Conservation (phyloP, 1,139 yeast genomes). For the Kodamaea plutei region DNA sequence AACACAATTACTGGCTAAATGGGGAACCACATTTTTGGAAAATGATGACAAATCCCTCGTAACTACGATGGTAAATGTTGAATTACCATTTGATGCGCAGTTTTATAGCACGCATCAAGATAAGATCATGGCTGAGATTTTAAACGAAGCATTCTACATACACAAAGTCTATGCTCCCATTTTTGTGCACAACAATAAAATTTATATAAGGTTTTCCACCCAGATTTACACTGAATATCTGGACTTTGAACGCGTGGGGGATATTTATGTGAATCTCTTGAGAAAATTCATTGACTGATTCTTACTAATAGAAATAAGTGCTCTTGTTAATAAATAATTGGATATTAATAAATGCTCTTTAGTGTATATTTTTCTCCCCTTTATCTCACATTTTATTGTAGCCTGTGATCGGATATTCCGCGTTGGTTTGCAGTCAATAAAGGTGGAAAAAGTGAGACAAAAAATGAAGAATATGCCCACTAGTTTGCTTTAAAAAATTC, state of each 20-base stretch:
- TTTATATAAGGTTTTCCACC: slow-evolving; percentile 53
- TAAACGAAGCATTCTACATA: slow-evolving; percentile 5
- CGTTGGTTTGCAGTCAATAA: too few species aligned
- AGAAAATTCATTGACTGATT: too few species aligned
- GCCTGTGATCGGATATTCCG: too few species aligned
- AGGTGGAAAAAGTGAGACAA: neutral
- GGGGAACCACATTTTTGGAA: slow-evolving; percentile 33
- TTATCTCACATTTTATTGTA: too few species aligned
- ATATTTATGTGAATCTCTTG: too few species aligned
- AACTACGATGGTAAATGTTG: slow-evolving; percentile 47
- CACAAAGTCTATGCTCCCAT: slow-evolving; percentile 46
- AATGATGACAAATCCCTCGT: slow-evolving; percentile 24
- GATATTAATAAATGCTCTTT: too few species aligned
- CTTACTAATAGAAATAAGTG: too few species aligned
- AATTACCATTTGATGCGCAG: slow-evolving; percentile 29
- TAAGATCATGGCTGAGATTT: slow-evolving; percentile 7
- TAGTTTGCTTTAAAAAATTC: too few species aligned
- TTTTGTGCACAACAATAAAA: slow-evolving; percentile 34
- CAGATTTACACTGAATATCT: slow-evolving; percentile 55
- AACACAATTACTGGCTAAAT: slow-evolving; percentile 30
- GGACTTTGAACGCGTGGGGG: too few species aligned
- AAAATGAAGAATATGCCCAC: too few species aligned
- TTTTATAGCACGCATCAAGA: slow-evolving; percentile 7
- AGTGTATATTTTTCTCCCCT: too few species aligned
- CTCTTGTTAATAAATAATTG: too few species aligned